Conservation (phyloP, 2,329 filamentous ascomycete genomes). For the Xylaria sp. region DNA sequence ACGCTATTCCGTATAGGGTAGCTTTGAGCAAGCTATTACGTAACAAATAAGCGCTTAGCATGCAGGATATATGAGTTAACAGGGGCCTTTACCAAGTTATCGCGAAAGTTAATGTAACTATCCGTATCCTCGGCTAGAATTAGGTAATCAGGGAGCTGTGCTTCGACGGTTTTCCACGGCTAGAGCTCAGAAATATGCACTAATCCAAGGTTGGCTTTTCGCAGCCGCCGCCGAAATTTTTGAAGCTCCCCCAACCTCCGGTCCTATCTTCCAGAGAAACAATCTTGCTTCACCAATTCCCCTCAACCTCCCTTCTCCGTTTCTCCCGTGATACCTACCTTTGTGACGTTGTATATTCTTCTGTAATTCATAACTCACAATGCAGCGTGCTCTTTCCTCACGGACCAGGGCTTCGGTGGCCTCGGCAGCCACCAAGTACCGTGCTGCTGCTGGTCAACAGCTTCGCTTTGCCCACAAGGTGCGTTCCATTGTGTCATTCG, state of each 20-base stretch:
- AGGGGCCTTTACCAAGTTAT: not conserved
- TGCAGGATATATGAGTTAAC: not conserved
- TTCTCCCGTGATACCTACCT: slow-evolving; percentile 17
- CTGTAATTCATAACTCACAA: slow-evolving; percentile 46
- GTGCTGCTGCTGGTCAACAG: slow-evolving; percentile 66
- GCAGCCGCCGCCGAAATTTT: slow-evolving; percentile 32
- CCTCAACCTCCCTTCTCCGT: slow-evolving; percentile 15
- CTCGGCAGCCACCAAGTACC: slow-evolving; percentile 59
- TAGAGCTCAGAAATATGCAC: slow-evolving; percentile 20
- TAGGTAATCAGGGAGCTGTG: not conserved
- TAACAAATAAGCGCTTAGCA: not conserved
- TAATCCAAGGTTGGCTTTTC: slow-evolving; percentile 28
- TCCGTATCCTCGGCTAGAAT: not conserved
- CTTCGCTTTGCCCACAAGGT: slow-evolving; percentile 98
- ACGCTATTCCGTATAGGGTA: not conserved
- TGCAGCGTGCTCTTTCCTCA: slow-evolving; percentile 93
- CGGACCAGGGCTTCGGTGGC: slow-evolving; percentile 72
- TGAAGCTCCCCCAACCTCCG: slow-evolving; percentile 30
- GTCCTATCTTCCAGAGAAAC: slow-evolving; percentile 12
- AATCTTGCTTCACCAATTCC: slow-evolving; percentile 12
- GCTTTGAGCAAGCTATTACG: not conserved
- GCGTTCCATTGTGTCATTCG: slow-evolving; percentile 25
- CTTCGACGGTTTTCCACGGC: slow-evolving; percentile 33
- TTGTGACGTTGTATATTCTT: slow-evolving; percentile 23
- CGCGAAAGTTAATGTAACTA: not conserved